phyloP scores from a whole-genome alignment of 345 rosid genomes.

The Erodium maritimum region DNA sequence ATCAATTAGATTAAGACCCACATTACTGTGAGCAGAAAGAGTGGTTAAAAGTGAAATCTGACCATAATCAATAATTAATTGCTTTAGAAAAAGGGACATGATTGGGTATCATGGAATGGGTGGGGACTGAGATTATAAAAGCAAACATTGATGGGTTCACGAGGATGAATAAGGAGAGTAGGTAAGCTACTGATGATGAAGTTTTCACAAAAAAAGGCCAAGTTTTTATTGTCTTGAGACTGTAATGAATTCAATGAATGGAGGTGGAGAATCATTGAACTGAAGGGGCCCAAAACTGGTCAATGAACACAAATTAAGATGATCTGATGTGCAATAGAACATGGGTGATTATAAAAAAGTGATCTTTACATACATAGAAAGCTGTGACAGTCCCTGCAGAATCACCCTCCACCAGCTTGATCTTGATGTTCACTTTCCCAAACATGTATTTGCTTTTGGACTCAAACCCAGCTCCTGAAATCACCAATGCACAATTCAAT shows the following conservation, averaged over 20 bases:
- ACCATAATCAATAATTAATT: not conserved
- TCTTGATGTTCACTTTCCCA: slow-evolving; percentile 78
- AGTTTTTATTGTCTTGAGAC: slow-evolving; percentile 3
- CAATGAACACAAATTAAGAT: not conserved
- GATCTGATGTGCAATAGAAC: not conserved
- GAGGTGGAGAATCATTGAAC: slow-evolving; percentile 1
- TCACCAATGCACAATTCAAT: not conserved
- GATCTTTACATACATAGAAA: slow-evolving; percentile 52
- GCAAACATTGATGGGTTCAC: slow-evolving; percentile 10
- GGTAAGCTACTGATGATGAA: not conserved
- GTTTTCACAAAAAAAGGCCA: slow-evolving; percentile 3
- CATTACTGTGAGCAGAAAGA: too few relatives aligned
- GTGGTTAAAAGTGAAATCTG: not conserved
- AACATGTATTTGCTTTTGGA: slow-evolving; percentile 88
- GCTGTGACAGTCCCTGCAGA: slow-evolving; percentile 99
- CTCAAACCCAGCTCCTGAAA: slow-evolving; percentile 84
- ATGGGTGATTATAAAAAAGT: not conserved
- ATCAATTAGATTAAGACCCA: too few relatives aligned
- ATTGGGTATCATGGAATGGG: slow-evolving; percentile 4
- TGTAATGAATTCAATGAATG: slow-evolving; percentile 1
- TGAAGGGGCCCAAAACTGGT: not conserved
- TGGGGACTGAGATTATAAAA: not conserved
- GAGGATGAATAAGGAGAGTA: not conserved
- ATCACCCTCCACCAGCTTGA: slow-evolving; percentile 95
- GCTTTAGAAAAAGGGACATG: not conserved